A percentile compares a stretch with the other conserved stretches of the same genome.
Evolutionary conservation across 495 filamentous ascomycete genomes (phyloP).

Genomic region (Aspergillus sparsus): DNA sequence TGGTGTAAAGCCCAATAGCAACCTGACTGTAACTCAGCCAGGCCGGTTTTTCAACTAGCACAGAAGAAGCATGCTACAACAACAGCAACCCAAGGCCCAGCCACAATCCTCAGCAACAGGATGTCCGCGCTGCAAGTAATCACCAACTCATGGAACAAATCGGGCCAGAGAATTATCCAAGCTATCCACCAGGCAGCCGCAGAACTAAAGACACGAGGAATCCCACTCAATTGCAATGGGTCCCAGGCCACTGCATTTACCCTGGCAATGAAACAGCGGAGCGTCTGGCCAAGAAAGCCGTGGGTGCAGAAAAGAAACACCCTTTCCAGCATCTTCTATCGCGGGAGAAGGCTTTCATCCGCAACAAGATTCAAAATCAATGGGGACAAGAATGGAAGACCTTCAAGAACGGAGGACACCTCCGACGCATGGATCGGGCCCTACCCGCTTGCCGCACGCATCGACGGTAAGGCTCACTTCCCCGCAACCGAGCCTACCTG

Average conservation of each 20-base stretch:
- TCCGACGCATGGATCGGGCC: slow-evolving; percentile 17
- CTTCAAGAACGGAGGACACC: slow-evolving; percentile 19
- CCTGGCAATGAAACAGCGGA: slow-evolving; percentile 17
- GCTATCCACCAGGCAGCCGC: slow-evolving; percentile 16
- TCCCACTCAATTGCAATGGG: slow-evolving; percentile 19
- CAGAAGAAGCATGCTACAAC: no score
- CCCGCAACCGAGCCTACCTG: slow-evolving; percentile 22
- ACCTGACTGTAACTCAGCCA: no score
- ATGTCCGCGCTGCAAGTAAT: slow-evolving; percentile 24
- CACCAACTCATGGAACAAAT: slow-evolving; percentile 15
- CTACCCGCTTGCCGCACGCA: slow-evolving; percentile 16
- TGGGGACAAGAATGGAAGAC: slow-evolving; percentile 22
- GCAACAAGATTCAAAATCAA: slow-evolving; percentile 12
- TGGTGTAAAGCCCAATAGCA: no score
- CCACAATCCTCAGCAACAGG: slow-evolving; percentile 21
- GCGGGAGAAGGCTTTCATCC: slow-evolving; percentile 16
- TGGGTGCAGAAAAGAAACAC: slow-evolving; percentile 5
- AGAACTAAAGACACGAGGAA: slow-evolving; percentile 16
- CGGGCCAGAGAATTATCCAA: slow-evolving; percentile 19
- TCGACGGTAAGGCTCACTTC: slow-evolving; percentile 17
- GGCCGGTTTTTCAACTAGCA: no score
- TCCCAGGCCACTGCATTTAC: slow-evolving; percentile 16
- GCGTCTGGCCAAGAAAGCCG: slow-evolving; percentile 17
- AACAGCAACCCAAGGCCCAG: no score
- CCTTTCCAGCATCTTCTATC: slow-evolving; percentile 20